phyloP scores from a whole-genome alignment of 345 rosid genomes.

The Cardiospermum halicacabum region DNA sequence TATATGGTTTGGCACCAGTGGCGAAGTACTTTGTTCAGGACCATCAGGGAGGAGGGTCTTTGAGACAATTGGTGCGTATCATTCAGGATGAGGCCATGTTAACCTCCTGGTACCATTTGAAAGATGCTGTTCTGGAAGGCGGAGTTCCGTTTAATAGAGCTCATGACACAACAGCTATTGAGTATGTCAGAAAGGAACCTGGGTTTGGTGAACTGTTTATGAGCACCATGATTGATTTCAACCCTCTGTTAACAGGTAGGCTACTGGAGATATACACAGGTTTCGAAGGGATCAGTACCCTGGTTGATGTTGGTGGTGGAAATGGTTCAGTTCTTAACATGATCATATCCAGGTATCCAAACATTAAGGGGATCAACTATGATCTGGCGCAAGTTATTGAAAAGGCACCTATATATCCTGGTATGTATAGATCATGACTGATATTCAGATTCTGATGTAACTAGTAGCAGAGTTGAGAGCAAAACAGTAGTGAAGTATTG shows the following conservation, averaged over 20 bases:
- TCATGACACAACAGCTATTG: slow-evolving; percentile 20
- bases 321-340: slow-evolving; percentile 40
- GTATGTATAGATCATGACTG: slow-evolving; percentile 16
- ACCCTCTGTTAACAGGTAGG: slow-evolving; percentile 30
- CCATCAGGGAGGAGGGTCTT: slow-evolving; percentile 26
- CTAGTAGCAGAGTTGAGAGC: background rate
- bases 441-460: background rate
- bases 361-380: slow-evolving; percentile 44
- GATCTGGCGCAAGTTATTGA: slow-evolving; percentile 34
- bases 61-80: slow-evolving; percentile 14
- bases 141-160: slow-evolving; percentile 40
- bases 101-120: slow-evolving; percentile 30
- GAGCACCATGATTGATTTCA: slow-evolving; percentile 34
- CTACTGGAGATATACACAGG: slow-evolving; percentile 39
- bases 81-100: slow-evolving; percentile 20
- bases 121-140: slow-evolving; percentile 42
- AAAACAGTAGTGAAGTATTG: background rate
- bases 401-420: slow-evolving; percentile 28
- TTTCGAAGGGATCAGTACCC: slow-evolving; percentile 28
- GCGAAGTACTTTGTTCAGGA: slow-evolving; percentile 27
- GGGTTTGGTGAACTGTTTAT: slow-evolving; percentile 30
- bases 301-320: slow-evolving; percentile 62
- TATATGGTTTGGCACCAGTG: slow-evolving; percentile 31
- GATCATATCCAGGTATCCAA: slow-evolving; percentile 40
- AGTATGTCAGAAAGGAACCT: slow-evolving; percentile 29